Base-by-base conservation (phyloP, 495 filamentous ascomycete species). In the Hypomontagnella submonticulosa region DNA sequence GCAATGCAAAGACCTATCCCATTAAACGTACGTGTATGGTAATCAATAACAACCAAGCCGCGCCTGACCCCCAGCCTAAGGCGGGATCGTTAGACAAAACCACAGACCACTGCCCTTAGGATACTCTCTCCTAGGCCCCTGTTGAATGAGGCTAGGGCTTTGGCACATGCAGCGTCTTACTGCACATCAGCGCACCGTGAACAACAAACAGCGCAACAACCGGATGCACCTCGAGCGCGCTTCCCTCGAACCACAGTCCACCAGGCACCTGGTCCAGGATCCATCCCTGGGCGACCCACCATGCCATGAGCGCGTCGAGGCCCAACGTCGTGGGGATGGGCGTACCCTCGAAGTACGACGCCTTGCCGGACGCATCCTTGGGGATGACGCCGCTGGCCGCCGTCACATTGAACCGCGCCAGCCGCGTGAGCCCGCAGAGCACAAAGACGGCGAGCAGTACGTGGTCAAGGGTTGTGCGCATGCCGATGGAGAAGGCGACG, bases 391-490 rank as follows among this genome's bases (percentile, higher is more conserved):
- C 66, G 56, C 85, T 85, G 37, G 87, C 82, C 8, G 92, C 93
- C 1, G 96, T 98, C 41, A 99, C 95, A 76, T 99, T 99, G 85
- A 99, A 99, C 63, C 95, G 89, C 30, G 95, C 95, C 18, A 99
- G 85, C 18, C 95, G 91, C 10, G 94, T 96, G 52, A 99, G 84
- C 33, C 96, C 95, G 79, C 93, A 96, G 50, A 99, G 91, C 38
- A 99, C 92, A 77, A 98, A 98, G 76, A 93, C 90, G 15, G 90
- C 81, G 15, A 99, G 88, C 61, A 92, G 78, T 37, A 97, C 73
- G 71, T 96, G 93, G 76, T 99, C 95, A 71, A 92, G 74, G 3
- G 90, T 81, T 4, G 93, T 96, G 73, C 92, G 92, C 54, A 97
- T 78, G 64, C 95, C 95, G 71, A 99, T 84, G 40, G 92, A 88